phyloP scores from a whole-genome alignment of 1,284 basidiomycete species.

The Blastosporella zonata region DNA sequence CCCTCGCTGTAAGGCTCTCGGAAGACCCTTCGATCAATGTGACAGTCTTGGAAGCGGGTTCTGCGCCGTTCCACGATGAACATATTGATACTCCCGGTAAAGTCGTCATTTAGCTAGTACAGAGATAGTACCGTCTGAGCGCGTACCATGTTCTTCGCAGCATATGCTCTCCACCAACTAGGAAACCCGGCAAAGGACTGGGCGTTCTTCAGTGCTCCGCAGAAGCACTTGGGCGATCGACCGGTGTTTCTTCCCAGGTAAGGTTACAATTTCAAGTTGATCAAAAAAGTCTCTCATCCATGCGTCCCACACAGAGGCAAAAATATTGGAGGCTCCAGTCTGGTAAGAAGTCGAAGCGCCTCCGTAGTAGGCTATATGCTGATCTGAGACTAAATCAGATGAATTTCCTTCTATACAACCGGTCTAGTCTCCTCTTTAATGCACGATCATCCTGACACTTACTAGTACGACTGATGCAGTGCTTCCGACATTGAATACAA shows the following conservation, averaged over 20 bases:
- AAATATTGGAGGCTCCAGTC: conserved; percentile 3
- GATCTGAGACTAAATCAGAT: background rate
- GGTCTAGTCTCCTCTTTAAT: background rate
- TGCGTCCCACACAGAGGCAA: conserved; percentile 1
- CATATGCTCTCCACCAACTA: background rate
- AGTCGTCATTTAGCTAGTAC: background rate
- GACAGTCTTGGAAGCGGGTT: conserved; percentile 1
- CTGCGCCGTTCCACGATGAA: background rate
- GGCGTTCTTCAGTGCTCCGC: conserved; percentile 3
- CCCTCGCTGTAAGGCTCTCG: conserved; percentile 1
- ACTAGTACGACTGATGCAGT: background rate
- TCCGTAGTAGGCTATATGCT: background rate
- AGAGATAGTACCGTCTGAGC: background rate
- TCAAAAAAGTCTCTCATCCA: background rate
- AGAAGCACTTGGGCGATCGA: conserved; percentile 1
- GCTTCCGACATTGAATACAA: background rate
- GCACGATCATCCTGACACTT: background rate
- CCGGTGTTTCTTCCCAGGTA: conserved; percentile 3
- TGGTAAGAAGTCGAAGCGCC: background rate
- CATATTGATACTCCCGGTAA: conserved; percentile 3
- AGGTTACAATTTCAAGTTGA: background rate
- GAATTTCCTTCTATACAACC: conserved; percentile 1
- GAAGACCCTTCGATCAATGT: conserved; percentile 1
- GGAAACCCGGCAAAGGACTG: background rate
- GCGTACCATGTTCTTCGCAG: background rate